Evolutionary conservation across 2,329 filamentous ascomycete genomes (phyloP).

Genomic region (Curvularia sp.): DNA sequence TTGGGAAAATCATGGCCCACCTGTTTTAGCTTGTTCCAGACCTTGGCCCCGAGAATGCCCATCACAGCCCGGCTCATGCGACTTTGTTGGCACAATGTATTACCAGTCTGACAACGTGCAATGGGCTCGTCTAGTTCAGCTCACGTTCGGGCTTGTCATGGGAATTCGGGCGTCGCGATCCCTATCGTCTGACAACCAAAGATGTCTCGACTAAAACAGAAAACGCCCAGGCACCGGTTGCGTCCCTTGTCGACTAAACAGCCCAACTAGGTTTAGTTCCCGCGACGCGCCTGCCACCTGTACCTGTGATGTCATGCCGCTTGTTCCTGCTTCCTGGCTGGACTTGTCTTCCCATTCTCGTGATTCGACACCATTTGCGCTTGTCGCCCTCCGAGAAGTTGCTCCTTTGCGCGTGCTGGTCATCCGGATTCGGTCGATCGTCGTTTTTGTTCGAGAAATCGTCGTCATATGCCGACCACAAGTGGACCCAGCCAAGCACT

Average conservation of each 20-base stretch:
- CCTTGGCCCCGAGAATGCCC: neutral
- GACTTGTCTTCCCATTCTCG: slow-evolving; percentile 1
- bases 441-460: neutral
- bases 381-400: neutral
- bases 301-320: slow-evolving; percentile 16
- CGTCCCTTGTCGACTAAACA: neutral
- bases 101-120: neutral
- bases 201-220: slow-evolving; percentile 3
- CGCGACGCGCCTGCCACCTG: slow-evolving; percentile 1
- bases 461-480: slow-evolving; percentile 12
- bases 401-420: slow-evolving; percentile 5
- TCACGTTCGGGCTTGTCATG: slow-evolving; percentile 2
- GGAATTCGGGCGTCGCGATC: neutral
- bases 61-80: neutral
- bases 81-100: neutral
- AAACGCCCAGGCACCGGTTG: slow-evolving; percentile 12
- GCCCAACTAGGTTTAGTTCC: slow-evolving; percentile 6
- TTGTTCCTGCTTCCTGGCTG: slow-evolving; percentile 12
- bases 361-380: slow-evolving; percentile 4
- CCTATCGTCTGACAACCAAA: slow-evolving; percentile 1
- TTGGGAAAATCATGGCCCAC: neutral
- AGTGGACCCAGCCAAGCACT: slow-evolving; percentile 7
- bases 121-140: neutral
- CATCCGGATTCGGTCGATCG: neutral
- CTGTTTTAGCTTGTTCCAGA: neutral